phyloP scores from a whole-genome alignment of 1,284 basidiomycete species.

The Moniliella sp. region DNA sequence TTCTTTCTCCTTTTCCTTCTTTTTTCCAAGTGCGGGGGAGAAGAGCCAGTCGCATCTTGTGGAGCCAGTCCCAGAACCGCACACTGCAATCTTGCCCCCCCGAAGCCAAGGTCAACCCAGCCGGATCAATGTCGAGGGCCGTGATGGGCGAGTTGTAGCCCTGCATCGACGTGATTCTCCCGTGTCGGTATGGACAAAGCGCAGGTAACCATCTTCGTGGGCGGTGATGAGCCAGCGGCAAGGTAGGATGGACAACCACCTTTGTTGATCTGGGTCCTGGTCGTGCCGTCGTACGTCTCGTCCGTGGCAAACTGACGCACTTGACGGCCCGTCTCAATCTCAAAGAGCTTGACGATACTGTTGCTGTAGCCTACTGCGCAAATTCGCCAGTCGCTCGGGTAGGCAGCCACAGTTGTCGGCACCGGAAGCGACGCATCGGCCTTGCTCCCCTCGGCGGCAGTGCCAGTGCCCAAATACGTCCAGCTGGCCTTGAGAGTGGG shows the following conservation, averaged over 20 bases:
- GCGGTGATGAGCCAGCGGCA: constrained; percentile 67
- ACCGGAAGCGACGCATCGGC: constrained; percentile 36
- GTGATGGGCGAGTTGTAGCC: constrained; percentile 85
- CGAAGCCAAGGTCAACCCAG: constrained; percentile 65
- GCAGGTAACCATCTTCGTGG: constrained; percentile 79
- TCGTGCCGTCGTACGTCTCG: constrained; percentile 48
- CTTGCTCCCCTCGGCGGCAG: constrained; percentile 35
- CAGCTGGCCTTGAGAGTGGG: constrained; percentile 44
- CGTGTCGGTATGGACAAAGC: constrained; percentile 62
- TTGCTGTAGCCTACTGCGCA: constrained; percentile 63
- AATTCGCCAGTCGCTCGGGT: constrained; percentile 37
- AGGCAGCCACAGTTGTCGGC: constrained; percentile 63
- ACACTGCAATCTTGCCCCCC: constrained; percentile 79
- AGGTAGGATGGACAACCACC: constrained; percentile 70
- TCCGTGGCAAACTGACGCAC: constrained; percentile 48
- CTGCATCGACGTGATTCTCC: constrained; percentile 65
- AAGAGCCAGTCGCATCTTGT: too few species aligned
- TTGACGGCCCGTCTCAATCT: constrained; percentile 64
- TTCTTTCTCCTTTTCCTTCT: too few species aligned
- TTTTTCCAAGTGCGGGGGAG: too few species aligned
- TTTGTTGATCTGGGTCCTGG: constrained; percentile 65
- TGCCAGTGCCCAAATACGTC: constrained; percentile 42
- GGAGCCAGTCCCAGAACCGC: constrained; percentile 79
- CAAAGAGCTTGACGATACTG: constrained; percentile 68
- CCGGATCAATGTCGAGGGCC: constrained; percentile 63